A percentile compares a stretch with the other conserved stretches of the same genome.
Conservation (phyloP, 352 stramenopile genomes). For the Pythium chondricola region DNA sequence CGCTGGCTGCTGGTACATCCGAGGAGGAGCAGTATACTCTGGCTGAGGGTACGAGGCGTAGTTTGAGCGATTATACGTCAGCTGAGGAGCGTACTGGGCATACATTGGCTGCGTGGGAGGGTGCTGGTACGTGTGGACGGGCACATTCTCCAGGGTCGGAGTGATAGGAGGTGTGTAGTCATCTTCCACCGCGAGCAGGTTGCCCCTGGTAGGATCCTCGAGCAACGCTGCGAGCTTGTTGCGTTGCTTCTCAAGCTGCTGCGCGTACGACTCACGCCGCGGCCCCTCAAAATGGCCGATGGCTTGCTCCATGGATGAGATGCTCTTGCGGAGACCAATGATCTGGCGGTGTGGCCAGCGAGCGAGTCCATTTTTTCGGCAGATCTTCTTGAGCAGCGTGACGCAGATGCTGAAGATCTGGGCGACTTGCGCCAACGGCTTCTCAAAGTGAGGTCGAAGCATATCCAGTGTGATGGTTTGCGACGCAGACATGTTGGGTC, state of each 20-base stretch:
- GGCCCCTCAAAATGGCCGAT: constrained; percentile 70
- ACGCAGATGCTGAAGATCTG: constrained; percentile 77
- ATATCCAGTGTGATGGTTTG: constrained; percentile 79
- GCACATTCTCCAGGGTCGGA: neutral
- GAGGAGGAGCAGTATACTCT: too few relatives aligned
- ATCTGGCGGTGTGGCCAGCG: constrained; percentile 84
- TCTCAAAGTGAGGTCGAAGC: constrained; percentile 79
- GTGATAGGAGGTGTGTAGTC: constrained; percentile 7
- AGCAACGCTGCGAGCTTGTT: constrained; percentile 63
- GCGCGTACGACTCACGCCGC: constrained; percentile 61
- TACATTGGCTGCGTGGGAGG: constrained; percentile 2
- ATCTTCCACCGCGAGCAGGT: constrained; percentile 30
- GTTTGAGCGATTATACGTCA: constrained; percentile 5
- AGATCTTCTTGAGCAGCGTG: constrained; percentile 85
- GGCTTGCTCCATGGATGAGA: constrained; percentile 79
- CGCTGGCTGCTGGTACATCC: too few relatives aligned
- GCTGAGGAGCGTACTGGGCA: neutral
- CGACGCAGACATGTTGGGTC: constrained; percentile 66
- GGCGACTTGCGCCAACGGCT: constrained; percentile 71
- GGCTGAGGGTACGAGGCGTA: constrained; percentile 1
- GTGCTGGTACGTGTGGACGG: neutral
- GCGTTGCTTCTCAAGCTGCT: constrained; percentile 69
- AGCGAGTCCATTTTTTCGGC: constrained; percentile 66
- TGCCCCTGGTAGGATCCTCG: constrained; percentile 53
- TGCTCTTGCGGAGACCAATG: constrained; percentile 82